Evolutionary conservation across 2,329 filamentous ascomycete species (phyloP).

Genomic region (Rhinocladiella mackenziei): DNA sequence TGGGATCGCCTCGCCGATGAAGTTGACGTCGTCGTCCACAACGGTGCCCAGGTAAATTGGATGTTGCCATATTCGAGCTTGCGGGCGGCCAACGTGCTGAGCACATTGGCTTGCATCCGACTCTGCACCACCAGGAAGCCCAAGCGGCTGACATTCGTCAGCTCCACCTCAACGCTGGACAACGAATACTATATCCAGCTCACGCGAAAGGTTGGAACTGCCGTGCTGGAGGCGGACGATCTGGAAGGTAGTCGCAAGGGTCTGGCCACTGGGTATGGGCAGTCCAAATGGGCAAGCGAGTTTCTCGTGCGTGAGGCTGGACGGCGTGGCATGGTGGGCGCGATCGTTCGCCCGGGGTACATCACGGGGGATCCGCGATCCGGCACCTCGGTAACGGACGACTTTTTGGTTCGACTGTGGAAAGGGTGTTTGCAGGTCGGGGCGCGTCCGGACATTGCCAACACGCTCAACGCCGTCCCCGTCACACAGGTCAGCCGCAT

Average conservation of each 20-base stretch:
- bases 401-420: constrained; percentile 80
- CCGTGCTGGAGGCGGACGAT: too few relatives aligned
- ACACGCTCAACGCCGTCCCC: constrained; percentile 85
- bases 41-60: constrained; percentile 77
- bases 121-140: constrained; percentile 73
- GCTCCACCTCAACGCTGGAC: constrained; percentile 77
- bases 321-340: constrained; percentile 67
- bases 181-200: constrained; percentile 74
- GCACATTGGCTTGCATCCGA: constrained; percentile 69
- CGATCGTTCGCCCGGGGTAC: constrained; percentile 79
- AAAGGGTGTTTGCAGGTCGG: constrained; percentile 83
- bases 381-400: constrained; percentile 75
- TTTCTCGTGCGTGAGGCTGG: constrained; percentile 75
- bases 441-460: constrained; percentile 69
- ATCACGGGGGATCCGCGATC: constrained; percentile 68
- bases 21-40: constrained; percentile 74
- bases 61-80: constrained; percentile 71
- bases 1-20: constrained; percentile 64
- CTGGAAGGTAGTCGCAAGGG: constrained; percentile 70
- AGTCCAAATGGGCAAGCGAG: constrained; percentile 79
- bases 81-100: constrained; percentile 71
- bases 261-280: constrained; percentile 82
- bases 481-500: constrained; percentile 79
- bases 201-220: too few relatives aligned
- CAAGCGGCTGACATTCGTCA: constrained; percentile 78